Evolutionary conservation across 257 asterid genomes (phyloP), one percentile per base, ranked within the genome.

Genomic region (Solanum clarkiae): DNA sequence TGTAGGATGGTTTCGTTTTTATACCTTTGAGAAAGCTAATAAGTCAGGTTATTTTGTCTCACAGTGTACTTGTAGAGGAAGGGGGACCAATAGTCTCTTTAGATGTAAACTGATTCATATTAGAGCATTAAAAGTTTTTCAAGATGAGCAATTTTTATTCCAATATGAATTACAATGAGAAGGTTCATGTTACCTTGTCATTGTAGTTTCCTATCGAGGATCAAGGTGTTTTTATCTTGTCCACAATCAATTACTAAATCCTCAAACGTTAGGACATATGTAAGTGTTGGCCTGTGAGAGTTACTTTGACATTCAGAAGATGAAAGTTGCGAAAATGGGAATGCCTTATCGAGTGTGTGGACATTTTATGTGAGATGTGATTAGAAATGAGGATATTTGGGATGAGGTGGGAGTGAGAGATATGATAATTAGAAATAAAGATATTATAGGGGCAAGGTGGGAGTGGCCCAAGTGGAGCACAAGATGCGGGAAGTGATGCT

Each of bases 21-120:
- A 75, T 74, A 84, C 44, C 32, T 83, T 84, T 86, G 57, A 54
- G 20, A 80, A 40, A 59, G 87, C 63, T 65, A 91, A 91, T 90
- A 90, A 87, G 85, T 82, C 62, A 17, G 51, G 42, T 84, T 56
- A 44, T 74, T 16, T 49, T 36, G 47, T 42, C 49, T 32, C 13
- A 65, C 56, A 69, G 7, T 84, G 86, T 69, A 84, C 56, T 53
- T 29, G 57, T 62, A 82, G 71, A 36, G 72, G 29, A 20, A 71
- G 22, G 44, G 4, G 60, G 9, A 14, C 60, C 40, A 42, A 14
- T 75, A 60, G 62, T 24, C 63, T 51, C 82, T 14, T 77, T 24
- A 51, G 60, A 77, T 75, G 62, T 75, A 49, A 49, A 14, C 62
- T 26, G 36, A 49, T 7, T 49, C 0, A 49, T 77, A 1, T 62